Conservation (phyloP, 225 moss, liverwort and hornwort species). For the Polytrichum commune region DNA sequence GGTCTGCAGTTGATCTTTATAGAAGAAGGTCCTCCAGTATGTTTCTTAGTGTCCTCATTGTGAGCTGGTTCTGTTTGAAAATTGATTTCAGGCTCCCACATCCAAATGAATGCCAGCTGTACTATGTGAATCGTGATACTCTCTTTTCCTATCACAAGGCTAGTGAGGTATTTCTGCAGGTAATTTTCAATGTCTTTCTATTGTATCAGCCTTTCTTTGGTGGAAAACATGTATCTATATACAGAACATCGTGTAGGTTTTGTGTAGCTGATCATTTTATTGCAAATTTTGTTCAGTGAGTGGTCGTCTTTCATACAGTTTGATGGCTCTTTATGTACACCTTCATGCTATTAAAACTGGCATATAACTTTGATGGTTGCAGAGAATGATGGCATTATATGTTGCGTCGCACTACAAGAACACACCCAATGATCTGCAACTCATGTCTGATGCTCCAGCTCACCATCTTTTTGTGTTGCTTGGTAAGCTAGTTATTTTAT, state of each 20-base stretch:
- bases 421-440: conserved; percentile 94
- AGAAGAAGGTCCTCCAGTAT: neutral
- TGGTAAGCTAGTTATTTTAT: conserved; percentile 30
- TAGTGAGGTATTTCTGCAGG: conserved; percentile 93
- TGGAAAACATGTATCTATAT: no score
- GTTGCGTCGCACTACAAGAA: conserved; percentile 99
- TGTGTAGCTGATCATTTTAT: no score
- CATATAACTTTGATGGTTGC: conserved; percentile 11
- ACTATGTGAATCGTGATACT: conserved; percentile 92
- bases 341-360: no score
- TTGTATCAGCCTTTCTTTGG: no score
- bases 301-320: no score
- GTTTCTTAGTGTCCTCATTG: neutral
- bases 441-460: conserved; percentile 95
- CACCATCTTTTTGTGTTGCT: conserved; percentile 96
- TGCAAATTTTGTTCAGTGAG: no score
- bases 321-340: no score
- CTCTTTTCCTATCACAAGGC: conserved; percentile 94
- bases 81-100: conserved; percentile 65
- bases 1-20: no score
- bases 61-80: conserved; percentile 10
- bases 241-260: no score
- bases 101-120: conserved; percentile 93
- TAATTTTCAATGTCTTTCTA: conserved; percentile 10
- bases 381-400: conserved; percentile 98